Evolutionary conservation across 176 grass and related monocot genomes (phyloP).

Genomic region (Poa annua): DNA sequence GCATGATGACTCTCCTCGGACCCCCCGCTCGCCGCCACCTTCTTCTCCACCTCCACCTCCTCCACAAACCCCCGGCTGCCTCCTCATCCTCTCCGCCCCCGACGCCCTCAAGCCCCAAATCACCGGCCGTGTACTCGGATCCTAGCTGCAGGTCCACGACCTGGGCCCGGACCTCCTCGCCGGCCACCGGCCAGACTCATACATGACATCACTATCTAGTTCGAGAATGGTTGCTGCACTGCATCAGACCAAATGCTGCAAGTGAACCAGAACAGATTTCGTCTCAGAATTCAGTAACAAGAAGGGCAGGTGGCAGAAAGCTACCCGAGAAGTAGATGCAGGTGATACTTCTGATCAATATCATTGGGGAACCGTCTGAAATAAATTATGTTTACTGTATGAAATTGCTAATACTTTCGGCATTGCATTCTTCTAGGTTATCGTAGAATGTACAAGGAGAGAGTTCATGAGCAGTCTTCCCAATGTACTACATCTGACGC

Average conservation of each 20-base stretch:
- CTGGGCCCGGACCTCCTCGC: constrained; percentile 61
- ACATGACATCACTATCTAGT: constrained; percentile 8
- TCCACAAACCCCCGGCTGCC: constrained; percentile 37
- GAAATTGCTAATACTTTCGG: constrained; percentile 34
- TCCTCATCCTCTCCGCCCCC: constrained; percentile 74
- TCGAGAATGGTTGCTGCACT: constrained; percentile 76
- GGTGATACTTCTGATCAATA: constrained; percentile 48
- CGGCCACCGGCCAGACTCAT: constrained; percentile 57
- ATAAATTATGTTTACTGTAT: not conserved
- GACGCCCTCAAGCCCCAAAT: constrained; percentile 59
- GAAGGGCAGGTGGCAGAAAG: constrained; percentile 78
- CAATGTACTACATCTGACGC: constrained; percentile 56
- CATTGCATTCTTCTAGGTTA: constrained; percentile 59
- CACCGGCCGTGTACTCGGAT: constrained; percentile 45
- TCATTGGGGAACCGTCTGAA: not conserved
- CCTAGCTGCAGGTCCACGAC: constrained; percentile 42
- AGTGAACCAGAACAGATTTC: constrained; percentile 59
- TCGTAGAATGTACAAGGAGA: constrained; percentile 62
- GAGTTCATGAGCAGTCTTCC: constrained; percentile 90
- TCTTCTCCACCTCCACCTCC: constrained; percentile 54
- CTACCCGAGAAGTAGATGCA: constrained; percentile 72
- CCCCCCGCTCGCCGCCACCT: constrained; percentile 54
- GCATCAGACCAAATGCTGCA: constrained; percentile 62
- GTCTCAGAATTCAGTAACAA: constrained; percentile 74
- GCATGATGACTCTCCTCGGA: constrained; percentile 67